These are phyloP conservation scores for Telfairia occidentalis DNA, from an alignment of 331 rosid genomes.

Conservation along the genomic window DNA sequence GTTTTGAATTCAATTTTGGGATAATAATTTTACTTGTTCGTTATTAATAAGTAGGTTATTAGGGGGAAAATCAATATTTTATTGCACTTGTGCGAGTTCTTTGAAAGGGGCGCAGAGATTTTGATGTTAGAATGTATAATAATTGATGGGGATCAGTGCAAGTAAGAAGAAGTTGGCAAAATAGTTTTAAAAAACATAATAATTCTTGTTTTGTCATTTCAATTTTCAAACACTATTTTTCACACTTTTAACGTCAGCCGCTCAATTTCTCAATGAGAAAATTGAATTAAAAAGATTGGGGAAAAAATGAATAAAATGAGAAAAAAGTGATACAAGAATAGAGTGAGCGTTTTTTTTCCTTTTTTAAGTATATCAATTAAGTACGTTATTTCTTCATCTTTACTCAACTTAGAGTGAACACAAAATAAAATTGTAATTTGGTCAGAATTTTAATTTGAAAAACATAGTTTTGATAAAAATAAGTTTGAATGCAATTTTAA, in stretches of 20 bases:
- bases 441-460: too few species aligned
- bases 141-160: neutral
- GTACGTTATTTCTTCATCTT: neutral
- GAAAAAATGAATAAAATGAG: neutral
- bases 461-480: neutral
- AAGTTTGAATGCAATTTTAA: too few species aligned
- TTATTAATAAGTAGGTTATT: neutral
- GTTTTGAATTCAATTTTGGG: neutral
- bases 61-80: neutral
- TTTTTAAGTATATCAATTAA: neutral
- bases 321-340: neutral
- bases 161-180: neutral
- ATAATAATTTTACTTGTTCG: neutral
- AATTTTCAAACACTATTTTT: neutral
- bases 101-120: neutral
- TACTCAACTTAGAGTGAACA: neutral
- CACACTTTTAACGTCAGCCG: neutral
- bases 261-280: neutral
- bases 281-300: neutral
- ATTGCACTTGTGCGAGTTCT: neutral
- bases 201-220: slow-evolving; percentile 3
- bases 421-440: neutral
- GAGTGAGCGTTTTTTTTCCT: neutral
- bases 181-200: neutral
- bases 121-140: neutral